Evolutionary conservation across 2,329 filamentous ascomycete species (phyloP).

Genomic region (Aspergillus transmontanensis): DNA sequence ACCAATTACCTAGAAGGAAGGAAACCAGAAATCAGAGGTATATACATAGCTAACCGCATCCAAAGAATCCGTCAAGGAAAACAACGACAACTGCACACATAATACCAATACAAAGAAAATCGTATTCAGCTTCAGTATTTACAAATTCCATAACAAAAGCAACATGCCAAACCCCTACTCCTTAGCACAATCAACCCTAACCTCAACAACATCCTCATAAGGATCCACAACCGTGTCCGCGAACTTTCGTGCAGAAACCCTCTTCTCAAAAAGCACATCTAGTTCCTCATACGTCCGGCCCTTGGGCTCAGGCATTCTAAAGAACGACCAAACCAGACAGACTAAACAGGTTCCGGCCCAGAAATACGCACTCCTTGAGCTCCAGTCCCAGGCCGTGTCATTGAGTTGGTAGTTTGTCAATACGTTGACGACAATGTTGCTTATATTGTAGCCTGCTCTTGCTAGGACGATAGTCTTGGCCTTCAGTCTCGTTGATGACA

Average conservation of each 20-base stretch:
- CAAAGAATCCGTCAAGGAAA: no score
- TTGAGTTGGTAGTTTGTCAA: constrained; percentile 54
- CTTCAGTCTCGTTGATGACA: constrained; percentile 57
- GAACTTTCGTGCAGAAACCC: constrained; percentile 44
- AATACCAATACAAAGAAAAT: no score
- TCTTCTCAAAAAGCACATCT: constrained; percentile 43
- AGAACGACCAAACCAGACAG: constrained; percentile 46
- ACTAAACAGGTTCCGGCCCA: constrained; percentile 41
- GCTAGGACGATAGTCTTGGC: constrained; percentile 59
- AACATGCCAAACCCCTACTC: neutral
- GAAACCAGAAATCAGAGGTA: no score
- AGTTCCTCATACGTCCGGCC: constrained; percentile 34
- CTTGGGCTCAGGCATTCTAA: constrained; percentile 39
- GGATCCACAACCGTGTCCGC: constrained; percentile 36
- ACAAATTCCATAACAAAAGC: neutral
- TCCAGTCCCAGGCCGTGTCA: constrained; percentile 39
- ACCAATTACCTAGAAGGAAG: no score
- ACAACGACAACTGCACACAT: no score
- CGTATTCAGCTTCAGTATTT: neutral
- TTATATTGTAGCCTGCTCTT: constrained; percentile 53
- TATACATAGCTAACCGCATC: no score
- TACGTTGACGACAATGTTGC: constrained; percentile 59
- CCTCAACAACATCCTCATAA: constrained; percentile 14
- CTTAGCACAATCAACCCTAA: neutral
- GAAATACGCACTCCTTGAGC: constrained; percentile 43